A percentile compares a stretch with the other conserved stretches of the same genome.
phyloP scores from a whole-genome alignment of 495 filamentous ascomycete species.

The Hypoxylon lienhwacheense region DNA sequence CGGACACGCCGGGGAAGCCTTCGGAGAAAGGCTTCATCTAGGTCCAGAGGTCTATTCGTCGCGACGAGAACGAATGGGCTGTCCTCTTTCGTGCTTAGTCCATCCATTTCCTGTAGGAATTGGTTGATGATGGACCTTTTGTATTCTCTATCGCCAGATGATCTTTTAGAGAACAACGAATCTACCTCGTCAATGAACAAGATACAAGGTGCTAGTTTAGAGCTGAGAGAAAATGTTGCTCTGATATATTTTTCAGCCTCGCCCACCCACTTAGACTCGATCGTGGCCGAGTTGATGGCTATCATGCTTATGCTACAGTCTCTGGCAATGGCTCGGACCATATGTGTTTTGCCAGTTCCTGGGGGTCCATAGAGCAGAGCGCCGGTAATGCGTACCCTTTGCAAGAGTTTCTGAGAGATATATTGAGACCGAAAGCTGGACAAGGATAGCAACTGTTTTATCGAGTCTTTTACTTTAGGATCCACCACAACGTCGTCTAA shows the following conservation, averaged over 20 bases:
- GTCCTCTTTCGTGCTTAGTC: neutral
- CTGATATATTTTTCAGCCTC: constrained; percentile 28
- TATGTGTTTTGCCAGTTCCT: constrained; percentile 26
- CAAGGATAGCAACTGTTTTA: constrained; percentile 10
- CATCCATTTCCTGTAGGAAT: constrained; percentile 23
- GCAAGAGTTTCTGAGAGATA: constrained; percentile 11
- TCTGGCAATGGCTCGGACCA: constrained; percentile 14
- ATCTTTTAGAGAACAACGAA: constrained; percentile 17
- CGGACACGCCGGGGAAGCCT: constrained; percentile 14
- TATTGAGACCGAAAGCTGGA: constrained; percentile 9
- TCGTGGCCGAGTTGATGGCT: constrained; percentile 9
- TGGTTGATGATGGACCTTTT: constrained; percentile 20
- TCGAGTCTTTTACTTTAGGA: neutral
- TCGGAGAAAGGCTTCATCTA: constrained; percentile 22
- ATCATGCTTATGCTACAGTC: constrained; percentile 19
- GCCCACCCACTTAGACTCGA: constrained; percentile 12
- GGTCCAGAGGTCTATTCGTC: constrained; percentile 32
- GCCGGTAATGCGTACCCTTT: constrained; percentile 35
- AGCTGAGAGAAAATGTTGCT: constrained; percentile 20
- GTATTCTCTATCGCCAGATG: neutral
- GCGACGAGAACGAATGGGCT: constrained; percentile 24
- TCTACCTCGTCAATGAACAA: constrained; percentile 38
- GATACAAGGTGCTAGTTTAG: constrained; percentile 23
- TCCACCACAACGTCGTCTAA: constrained; percentile 10
- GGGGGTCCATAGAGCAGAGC: constrained; percentile 27